Percentiles rank a stretch among this genome's conserved stretches.
Conservation (phyloP, 129 eudicot species). For the Silybum marianum region DNA sequence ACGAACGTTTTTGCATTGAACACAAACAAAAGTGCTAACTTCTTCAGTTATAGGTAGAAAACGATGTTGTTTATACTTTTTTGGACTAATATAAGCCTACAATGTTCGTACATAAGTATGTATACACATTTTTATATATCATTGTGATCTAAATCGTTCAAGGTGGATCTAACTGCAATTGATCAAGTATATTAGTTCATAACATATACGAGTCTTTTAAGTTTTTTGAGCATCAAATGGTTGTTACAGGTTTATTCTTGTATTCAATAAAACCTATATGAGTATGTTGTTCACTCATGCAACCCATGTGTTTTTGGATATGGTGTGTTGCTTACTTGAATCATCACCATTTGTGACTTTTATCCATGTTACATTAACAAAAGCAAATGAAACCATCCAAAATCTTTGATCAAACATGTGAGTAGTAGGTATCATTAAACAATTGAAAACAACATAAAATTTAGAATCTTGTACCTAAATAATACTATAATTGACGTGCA, state of each 20-base stretch:
- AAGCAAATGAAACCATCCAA: background rate
- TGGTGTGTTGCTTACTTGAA: background rate
- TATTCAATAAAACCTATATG: background rate
- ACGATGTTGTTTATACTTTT: background rate
- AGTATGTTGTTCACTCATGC: background rate
- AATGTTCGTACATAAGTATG: background rate
- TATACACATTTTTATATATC: background rate
- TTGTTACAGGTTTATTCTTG: background rate
- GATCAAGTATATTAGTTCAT: background rate
- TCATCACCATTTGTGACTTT: background rate
- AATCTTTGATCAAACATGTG: background rate
- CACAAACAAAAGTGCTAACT: background rate
- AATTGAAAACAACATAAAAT: background rate
- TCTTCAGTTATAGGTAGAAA: background rate
- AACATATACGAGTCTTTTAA: background rate
- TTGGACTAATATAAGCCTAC: background rate
- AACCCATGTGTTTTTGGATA: background rate
- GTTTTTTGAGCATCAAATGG: background rate
- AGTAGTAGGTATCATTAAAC: background rate
- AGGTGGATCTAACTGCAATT: background rate
- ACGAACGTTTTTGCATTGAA: background rate
- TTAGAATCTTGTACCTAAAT: background rate
- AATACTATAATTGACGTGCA: background rate
- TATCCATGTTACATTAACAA: background rate
- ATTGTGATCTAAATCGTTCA: background rate